Base-by-base conservation (phyloP, 345 rosid genomes). In the Populus euphratica region DNA sequence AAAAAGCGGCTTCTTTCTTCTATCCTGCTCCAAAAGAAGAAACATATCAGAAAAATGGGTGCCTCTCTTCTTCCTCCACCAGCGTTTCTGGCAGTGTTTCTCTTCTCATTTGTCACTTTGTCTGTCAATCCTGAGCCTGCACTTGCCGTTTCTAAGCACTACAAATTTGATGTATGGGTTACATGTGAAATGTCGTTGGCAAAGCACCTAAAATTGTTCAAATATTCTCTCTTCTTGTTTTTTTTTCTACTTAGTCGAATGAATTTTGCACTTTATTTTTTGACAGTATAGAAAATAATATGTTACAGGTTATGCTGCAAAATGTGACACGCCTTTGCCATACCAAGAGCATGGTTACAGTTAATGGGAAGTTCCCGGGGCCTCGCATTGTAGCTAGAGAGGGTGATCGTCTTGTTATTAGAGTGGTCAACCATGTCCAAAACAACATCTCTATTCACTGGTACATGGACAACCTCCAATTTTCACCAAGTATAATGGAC, bases 1-100 rank as follows among this genome's bases (percentile, higher is more conserved):
- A 5, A 33, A 50, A 14, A 72, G 64, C 31, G 31, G 13, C 10
- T n/a, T 29, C 23, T 2, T n/a, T 21, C 54, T 70, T 23, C 16
- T 13, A 6, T 47, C 9, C 13, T 47, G 1, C 63, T 59, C 63
- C 8, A 1, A 23, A 10, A 59, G 1, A 59, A 23, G 61, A 54
- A 69, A 36, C 49, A 12, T 18, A 21, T 38, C 36, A 7, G 41
- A 23, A 49, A 14, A 50, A 76, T 87, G 74, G 84, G 80, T 43
- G 76, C 80, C 76, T 78, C 80, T 78, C 18, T 71, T 77, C 70
- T 79, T 74, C 82, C 83, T 79, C 56, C 78, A 43, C 47, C 80
- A 69, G 13, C 83, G 65, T 47, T 75, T 65, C 47, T 77, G n/a
- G 73, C 68, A 44, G n/a, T 38, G 27, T 52, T 70, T 64, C 38